Base-by-base conservation (phyloP, 768 basidiomycete species). In the Leccinum incarnatum region DNA sequence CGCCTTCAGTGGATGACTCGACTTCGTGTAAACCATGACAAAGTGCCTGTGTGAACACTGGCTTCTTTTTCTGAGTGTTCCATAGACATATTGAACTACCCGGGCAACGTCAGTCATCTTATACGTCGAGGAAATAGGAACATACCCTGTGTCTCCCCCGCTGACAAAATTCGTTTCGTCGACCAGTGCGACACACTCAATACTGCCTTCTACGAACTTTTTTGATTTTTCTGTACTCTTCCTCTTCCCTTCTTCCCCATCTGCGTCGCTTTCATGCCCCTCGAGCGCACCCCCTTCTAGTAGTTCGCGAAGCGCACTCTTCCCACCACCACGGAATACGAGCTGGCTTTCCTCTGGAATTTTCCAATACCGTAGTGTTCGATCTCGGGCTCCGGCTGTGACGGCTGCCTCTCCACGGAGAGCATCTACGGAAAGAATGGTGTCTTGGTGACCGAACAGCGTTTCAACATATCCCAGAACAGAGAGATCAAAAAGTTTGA, bases 401-500 rank as follows among this genome's bases (percentile, higher is more conserved):
- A 98, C 84, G 15, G 89, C 91, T 2, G 86, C 85, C 65, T 98
- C 94, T 7, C 84, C 84, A 34, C 90, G 86, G 15, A 98, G 82
- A 6, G 93, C 81, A 62, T 95, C 92, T 5, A 99, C 67, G 4
- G 81, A 78, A 15, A 91, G 77, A 29, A 97, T 84, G 29, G 84
- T 82, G 67, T 98, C 95, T 75, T 98, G 96, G 70, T 99, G 97
- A 1, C 97, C 97, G 69, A 96, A 99, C 4, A 98, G 78, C 8
- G 96, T 98, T 72, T 99, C 96, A 56, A 98, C 88, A 67, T 95
- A 94, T 10, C 93, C 94, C 81, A 96, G 83, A 5, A 92, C 91
- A 60, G 77, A 81, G 49, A 83, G 76, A 70, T 90, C 95, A 73
- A 89, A 96, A 3, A 98, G 78, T 72, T 96, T 96, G 56, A 97